Evolutionary conservation across 441 rosid species (phyloP).

Genomic region (Gossypium laxum): DNA sequence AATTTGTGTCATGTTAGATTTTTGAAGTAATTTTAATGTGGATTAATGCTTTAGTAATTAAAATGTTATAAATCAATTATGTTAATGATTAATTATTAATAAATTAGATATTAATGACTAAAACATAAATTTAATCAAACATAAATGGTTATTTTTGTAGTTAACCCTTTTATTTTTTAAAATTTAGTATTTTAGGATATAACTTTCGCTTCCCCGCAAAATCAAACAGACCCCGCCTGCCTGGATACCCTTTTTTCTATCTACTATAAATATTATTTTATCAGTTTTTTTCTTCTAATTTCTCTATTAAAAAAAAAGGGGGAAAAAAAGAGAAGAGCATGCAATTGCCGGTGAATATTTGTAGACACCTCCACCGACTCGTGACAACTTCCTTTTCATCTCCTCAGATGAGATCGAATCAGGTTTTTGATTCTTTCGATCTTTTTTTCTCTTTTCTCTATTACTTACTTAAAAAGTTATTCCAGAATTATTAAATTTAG

Average conservation of each 20-base stretch:
- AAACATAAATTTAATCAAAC: too few species aligned
- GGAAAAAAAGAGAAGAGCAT: neutral
- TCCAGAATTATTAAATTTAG: neutral
- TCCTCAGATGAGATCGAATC: slow-evolving; percentile 22
- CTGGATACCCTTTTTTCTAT: slow-evolving; percentile 1
- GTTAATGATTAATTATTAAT: too few species aligned
- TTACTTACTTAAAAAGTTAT: neutral
- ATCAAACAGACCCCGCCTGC: slow-evolving; percentile 18
- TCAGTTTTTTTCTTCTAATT: neutral
- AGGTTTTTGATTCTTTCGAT: slow-evolving; percentile 24
- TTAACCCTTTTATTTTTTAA: neutral
- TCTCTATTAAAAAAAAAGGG: neutral
- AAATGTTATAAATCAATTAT: too few species aligned
- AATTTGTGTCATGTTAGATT: too few species aligned
- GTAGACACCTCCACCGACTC: slow-evolving; percentile 25
- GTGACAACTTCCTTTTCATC: neutral
- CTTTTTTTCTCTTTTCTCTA: neutral
- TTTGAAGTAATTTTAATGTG: too few species aligned
- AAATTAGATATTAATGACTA: too few species aligned
- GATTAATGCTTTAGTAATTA: too few species aligned
- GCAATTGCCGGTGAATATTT: slow-evolving; percentile 12
- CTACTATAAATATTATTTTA: neutral
- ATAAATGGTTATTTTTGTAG: too few species aligned
- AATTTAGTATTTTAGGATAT: neutral
- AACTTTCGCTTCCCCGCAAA: slow-evolving; percentile 27